Conservation (phyloP, 2,329 filamentous ascomycete species). For the Penicillium expansum region DNA sequence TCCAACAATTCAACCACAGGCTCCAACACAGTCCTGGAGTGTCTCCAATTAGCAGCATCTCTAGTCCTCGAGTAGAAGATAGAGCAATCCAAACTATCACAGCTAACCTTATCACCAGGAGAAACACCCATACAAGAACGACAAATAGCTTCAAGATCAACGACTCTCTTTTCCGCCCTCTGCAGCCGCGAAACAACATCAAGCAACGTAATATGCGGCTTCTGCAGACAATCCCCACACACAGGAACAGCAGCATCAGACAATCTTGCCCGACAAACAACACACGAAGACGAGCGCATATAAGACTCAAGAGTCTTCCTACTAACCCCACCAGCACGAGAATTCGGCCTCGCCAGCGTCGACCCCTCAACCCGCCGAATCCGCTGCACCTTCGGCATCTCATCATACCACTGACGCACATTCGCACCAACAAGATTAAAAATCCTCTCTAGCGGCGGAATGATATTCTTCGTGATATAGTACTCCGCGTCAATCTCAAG, state of each 20-base stretch:
- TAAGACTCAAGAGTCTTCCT: constrained; percentile 90
- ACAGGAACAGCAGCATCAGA: constrained; percentile 45
- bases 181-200: constrained; percentile 62
- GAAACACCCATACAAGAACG: constrained; percentile 73
- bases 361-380: constrained; percentile 60
- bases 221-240: constrained; percentile 37
- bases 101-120: constrained; percentile 73
- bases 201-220: constrained; percentile 58
- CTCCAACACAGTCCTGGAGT: constrained; percentile 36
- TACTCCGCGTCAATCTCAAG: constrained; percentile 88
- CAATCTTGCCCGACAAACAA: constrained; percentile 68
- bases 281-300: constrained; percentile 74
- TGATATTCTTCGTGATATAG: constrained; percentile 93
- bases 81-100: constrained; percentile 88
- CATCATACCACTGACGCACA: constrained; percentile 86
- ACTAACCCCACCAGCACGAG: constrained; percentile 21
- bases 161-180: constrained; percentile 60
- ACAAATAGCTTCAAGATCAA: constrained; percentile 69
- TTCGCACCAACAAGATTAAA: constrained; percentile 95
- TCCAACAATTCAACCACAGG: constrained; percentile 40
- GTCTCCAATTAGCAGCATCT: constrained; percentile 36
- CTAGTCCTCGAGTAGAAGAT: constrained; percentile 68
- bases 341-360: constrained; percentile 23
- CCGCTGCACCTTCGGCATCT: constrained; percentile 88
- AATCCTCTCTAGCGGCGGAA: constrained; percentile 91